Conservation (phyloP, 306 rosid species). For the Cicer pinnatifidum region DNA sequence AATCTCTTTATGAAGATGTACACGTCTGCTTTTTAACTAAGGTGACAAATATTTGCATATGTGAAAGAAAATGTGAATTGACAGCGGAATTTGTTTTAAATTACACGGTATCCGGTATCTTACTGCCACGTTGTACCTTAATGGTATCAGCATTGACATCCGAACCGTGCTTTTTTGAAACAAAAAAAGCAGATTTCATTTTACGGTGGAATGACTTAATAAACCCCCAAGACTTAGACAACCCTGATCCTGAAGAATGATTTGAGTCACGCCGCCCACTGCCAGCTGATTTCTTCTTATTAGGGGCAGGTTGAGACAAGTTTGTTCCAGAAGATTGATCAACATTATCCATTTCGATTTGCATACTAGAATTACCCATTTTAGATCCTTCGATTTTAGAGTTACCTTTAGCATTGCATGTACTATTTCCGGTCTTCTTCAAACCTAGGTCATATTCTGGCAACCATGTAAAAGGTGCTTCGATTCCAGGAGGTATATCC, state of each 20-base stretch:
- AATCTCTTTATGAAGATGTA: too few species aligned
- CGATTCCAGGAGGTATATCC: conserved; percentile 76
- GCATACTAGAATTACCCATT: conserved; percentile 47
- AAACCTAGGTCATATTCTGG: conserved; percentile 47
- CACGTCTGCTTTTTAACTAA: too few species aligned
- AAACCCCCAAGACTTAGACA: conserved; percentile 56
- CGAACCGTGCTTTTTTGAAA: conserved; percentile 42
- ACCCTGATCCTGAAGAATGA: conserved; percentile 49
- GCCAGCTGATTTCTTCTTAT: conserved; percentile 52
- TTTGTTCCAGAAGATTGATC: conserved; percentile 47
- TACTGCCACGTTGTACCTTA: conserved; percentile 49
- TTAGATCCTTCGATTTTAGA: conserved; percentile 33
- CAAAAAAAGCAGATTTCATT: conserved; percentile 48
- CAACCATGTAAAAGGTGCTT: conserved; percentile 78
- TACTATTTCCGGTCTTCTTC: conserved; percentile 50
- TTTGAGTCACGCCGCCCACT: conserved; percentile 41
- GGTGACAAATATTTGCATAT: too few species aligned
- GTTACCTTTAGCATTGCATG: conserved; percentile 32
- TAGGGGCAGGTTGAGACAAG: conserved; percentile 45
- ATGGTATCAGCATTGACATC: conserved; percentile 41
- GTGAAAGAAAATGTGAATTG: too few species aligned
- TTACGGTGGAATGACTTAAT: conserved; percentile 50
- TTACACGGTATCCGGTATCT: conserved; percentile 42
- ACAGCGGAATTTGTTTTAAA: too few species aligned
- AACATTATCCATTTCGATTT: conserved; percentile 37